Evolutionary conservation across 2,329 filamentous ascomycete species (phyloP).

Genomic region (Clarireedia monteithiana): DNA sequence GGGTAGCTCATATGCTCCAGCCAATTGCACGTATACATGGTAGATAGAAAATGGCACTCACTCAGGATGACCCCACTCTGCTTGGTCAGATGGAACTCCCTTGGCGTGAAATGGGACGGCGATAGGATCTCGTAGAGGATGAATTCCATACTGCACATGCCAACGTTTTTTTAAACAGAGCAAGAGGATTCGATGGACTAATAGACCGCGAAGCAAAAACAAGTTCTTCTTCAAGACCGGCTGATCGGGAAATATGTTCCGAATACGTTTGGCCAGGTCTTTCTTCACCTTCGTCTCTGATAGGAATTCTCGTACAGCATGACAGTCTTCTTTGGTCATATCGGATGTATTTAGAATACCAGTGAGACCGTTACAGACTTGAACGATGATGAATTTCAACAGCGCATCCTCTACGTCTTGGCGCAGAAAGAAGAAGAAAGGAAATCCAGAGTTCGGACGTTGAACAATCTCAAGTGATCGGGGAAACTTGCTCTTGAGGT

Average conservation of each 20-base stretch:
- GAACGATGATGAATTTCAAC: slow-evolving; percentile 26
- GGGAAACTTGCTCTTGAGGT: slow-evolving; percentile 32
- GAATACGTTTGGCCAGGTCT: slow-evolving; percentile 20
- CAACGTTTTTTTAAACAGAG: slow-evolving; percentile 44
- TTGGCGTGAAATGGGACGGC: slow-evolving; percentile 63
- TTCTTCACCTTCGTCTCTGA: slow-evolving; percentile 20
- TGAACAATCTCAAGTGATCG: slow-evolving; percentile 38
- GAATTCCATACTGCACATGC: slow-evolving; percentile 54
- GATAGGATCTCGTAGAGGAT: slow-evolving; percentile 46
- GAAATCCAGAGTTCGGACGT: slow-evolving; percentile 32
- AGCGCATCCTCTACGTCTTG: slow-evolving; percentile 32
- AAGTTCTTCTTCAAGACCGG: slow-evolving; percentile 31
- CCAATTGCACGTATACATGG: no score
- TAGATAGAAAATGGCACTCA: background rate
- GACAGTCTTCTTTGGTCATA: slow-evolving; percentile 16
- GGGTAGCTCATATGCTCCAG: background rate
- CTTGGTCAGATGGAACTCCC: slow-evolving; percentile 51
- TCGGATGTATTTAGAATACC: slow-evolving; percentile 17
- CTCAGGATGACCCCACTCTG: slow-evolving; percentile 63
- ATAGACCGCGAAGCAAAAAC: slow-evolving; percentile 53
- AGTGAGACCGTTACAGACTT: slow-evolving; percentile 28
- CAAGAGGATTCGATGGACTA: slow-evolving; percentile 50
- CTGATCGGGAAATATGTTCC: slow-evolving; percentile 28
- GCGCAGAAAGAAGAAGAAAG: slow-evolving; percentile 40
- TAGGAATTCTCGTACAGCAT: slow-evolving; percentile 26